Conservation (phyloP, 441 rosid genomes). For the Pelargonium citronellum region DNA sequence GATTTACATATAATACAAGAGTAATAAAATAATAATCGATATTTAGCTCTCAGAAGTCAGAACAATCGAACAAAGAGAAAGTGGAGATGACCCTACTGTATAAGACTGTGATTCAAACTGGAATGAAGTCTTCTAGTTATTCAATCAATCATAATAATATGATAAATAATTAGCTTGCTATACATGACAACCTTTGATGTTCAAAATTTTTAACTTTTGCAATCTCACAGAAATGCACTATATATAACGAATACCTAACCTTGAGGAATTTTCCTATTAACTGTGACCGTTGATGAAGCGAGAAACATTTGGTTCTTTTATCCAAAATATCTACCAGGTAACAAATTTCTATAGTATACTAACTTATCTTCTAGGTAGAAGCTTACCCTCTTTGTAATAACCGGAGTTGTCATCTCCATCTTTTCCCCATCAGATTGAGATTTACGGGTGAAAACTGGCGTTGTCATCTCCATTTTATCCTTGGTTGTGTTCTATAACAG, state of each 20-base stretch:
- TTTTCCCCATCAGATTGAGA: slow-evolving; percentile 53
- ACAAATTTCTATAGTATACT: background rate
- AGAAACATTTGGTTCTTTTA: background rate
- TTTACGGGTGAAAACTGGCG: slow-evolving; percentile 70
- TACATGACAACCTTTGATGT: background rate
- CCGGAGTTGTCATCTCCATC: slow-evolving; percentile 92
- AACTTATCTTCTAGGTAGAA: background rate
- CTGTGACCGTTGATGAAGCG: background rate
- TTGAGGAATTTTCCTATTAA: background rate
- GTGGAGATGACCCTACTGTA: no score
- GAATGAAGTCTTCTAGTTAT: background rate
- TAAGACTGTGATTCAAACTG: background rate
- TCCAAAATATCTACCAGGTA: background rate
- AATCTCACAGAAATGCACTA: background rate
- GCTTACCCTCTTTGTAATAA: slow-evolving; percentile 64
- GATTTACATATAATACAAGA: background rate
- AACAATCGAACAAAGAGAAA: no score
- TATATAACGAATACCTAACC: background rate
- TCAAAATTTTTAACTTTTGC: background rate
- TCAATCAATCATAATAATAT: background rate
- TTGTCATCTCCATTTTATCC: slow-evolving; percentile 86
- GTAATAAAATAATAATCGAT: no score
- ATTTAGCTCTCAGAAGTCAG: no score
- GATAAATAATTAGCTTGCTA: background rate
- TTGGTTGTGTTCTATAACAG: slow-evolving; percentile 42